A percentile compares a stretch with the other conserved stretches of the same genome.
Conservation (phyloP, 306 rosid genomes). For the Mucuna pruriens region DNA sequence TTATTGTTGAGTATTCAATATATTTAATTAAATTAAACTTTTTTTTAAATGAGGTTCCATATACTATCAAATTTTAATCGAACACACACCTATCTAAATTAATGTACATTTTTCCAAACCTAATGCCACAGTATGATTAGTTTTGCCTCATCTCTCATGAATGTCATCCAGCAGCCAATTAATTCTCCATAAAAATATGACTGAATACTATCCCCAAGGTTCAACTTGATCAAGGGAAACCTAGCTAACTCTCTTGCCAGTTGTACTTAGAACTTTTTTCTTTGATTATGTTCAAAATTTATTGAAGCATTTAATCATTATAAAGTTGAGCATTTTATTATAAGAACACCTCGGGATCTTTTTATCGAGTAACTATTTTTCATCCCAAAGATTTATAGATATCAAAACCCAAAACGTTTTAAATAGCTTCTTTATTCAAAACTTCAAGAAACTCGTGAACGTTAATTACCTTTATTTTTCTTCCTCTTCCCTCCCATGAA, state of each 20-base stretch:
- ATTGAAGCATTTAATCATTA: neutral
- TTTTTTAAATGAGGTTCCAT: neutral
- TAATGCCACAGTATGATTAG: neutral
- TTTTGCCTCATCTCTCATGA: neutral
- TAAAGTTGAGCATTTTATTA: neutral
- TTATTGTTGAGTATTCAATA: neutral
- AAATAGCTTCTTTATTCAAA: neutral
- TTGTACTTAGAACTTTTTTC: neutral
- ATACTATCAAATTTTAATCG: neutral
- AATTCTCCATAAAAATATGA: neutral
- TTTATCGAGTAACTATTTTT: neutral
- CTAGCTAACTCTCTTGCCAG: neutral
- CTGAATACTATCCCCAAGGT: neutral
- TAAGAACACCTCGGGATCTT: neutral
- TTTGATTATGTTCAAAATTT: neutral
- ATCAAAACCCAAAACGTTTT: neutral
- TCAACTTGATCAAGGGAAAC: neutral
- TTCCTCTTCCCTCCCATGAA: neutral
- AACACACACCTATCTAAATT: neutral
- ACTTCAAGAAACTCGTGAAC: slow-evolving; percentile 9
- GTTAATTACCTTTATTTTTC: neutral
- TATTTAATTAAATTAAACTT: neutral
- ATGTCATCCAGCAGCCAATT: neutral
- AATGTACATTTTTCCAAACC: neutral
- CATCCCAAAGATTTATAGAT: neutral